These are phyloP conservation scores for Akebia trifoliata DNA, from an alignment of 164 flowering plant genomes.

Conservation along the genomic window DNA sequence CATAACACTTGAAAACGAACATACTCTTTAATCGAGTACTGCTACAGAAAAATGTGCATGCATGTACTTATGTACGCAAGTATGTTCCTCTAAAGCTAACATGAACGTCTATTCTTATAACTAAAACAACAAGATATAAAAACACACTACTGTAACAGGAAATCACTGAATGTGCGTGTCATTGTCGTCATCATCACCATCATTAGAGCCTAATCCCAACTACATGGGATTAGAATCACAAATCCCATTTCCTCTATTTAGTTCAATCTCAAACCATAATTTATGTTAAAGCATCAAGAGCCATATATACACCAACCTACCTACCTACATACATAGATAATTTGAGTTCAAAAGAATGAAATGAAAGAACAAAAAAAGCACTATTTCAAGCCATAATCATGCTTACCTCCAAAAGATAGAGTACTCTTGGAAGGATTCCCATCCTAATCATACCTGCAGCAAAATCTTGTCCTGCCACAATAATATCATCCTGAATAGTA, in stretches of 20 bases:
- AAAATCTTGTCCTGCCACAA: constrained; percentile 84
- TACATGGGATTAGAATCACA: neutral
- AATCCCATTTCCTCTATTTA: neutral
- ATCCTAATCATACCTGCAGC: constrained; percentile 90
- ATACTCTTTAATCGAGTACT: too few species aligned
- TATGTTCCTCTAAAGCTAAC: too few species aligned
- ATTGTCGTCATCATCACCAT: neutral
- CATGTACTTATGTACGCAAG: too few species aligned
- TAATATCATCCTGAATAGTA: constrained; percentile 79
- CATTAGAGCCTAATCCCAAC: neutral
- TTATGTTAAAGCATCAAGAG: neutral
- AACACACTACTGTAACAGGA: too few species aligned
- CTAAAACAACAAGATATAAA: too few species aligned
- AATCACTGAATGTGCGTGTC: neutral
- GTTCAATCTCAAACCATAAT: neutral
- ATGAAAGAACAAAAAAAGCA: neutral
- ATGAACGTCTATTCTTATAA: too few species aligned
- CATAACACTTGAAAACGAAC: too few species aligned
- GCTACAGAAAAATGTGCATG: too few species aligned
- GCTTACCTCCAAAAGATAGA: constrained; percentile 73
- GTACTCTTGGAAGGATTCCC: constrained; percentile 75
- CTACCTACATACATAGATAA: too few species aligned
- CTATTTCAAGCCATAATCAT: neutral
- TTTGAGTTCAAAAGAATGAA: neutral
- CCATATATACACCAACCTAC: too few species aligned